phyloP scores from a whole-genome alignment of 2,329 filamentous ascomycete species.

The Cercospora berteroae region DNA sequence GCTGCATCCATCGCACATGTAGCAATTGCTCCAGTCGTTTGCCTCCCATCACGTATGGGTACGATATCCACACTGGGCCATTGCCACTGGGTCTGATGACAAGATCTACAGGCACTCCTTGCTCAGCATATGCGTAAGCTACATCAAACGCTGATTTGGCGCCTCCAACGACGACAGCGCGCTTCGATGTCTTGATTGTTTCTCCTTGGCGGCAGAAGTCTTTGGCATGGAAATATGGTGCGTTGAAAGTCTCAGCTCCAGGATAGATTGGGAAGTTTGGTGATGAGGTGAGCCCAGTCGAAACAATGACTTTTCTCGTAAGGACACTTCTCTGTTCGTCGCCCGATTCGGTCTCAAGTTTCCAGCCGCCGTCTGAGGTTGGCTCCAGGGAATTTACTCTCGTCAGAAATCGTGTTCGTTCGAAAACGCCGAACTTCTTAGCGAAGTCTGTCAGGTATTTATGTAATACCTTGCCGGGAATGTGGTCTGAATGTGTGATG shows the following conservation, averaged over 20 bases:
- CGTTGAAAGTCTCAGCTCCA: conserved; percentile 52
- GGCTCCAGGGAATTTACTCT: conserved; percentile 52
- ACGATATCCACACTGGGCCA: conserved; percentile 60
- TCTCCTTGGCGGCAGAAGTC: conserved; percentile 48
- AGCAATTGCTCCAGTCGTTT: conserved; percentile 66
- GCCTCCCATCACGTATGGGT: conserved; percentile 64
- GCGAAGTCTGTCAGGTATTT: conserved; percentile 46
- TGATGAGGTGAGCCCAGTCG: conserved; percentile 60
- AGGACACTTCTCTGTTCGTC: conserved; percentile 45
- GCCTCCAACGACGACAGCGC: conserved; percentile 57
- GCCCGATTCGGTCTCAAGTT: conserved; percentile 20
- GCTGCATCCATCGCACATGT: conserved; percentile 65
- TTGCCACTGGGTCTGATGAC: conserved; percentile 59
- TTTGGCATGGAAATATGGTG: conserved; percentile 58
- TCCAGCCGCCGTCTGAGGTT: conserved; percentile 26
- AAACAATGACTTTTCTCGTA: conserved; percentile 56
- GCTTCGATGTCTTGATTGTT: conserved; percentile 40
- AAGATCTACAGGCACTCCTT: conserved; percentile 55
- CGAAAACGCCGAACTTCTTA: conserved; percentile 51
- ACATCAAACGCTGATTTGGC: conserved; percentile 65
- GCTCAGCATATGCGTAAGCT: conserved; percentile 56
- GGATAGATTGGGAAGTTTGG: conserved; percentile 55
- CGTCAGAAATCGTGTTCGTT: conserved; percentile 52
- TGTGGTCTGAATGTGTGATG: conserved; percentile 55
- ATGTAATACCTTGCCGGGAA: conserved; percentile 24